Conservation (phyloP, 2,329 filamentous ascomycete species). For the Cercospora beticola region DNA sequence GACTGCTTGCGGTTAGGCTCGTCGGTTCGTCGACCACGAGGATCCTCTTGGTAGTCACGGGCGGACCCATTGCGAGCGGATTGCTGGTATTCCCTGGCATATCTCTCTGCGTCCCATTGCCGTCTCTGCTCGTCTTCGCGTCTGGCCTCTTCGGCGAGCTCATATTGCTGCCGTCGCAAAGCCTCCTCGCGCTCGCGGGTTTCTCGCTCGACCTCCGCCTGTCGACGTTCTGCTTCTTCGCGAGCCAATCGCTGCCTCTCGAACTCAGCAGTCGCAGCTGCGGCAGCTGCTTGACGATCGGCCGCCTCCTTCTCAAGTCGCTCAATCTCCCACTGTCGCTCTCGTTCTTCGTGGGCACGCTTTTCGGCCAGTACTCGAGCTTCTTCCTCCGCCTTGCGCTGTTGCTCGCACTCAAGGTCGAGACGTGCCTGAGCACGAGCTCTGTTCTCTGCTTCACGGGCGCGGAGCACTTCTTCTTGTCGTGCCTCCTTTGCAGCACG, state of each 20-base stretch:
- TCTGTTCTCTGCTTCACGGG: conserved; percentile 33
- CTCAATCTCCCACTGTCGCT: conserved; percentile 23
- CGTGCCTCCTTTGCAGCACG: conserved; percentile 30
- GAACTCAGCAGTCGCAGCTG: conserved; percentile 20
- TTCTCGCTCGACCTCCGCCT: conserved; percentile 25
- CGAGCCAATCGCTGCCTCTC: conserved; percentile 21
- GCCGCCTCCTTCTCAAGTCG: conserved; percentile 29
- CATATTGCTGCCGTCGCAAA: conserved; percentile 32
- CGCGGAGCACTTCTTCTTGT: conserved; percentile 30
- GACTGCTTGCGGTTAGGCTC: conserved; percentile 25
- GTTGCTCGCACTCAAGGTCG: conserved; percentile 14
- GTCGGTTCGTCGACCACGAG: conserved; percentile 14
- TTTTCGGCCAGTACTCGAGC: conserved; percentile 19
- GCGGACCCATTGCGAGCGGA: not conserved
- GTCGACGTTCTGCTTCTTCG: conserved; percentile 25
- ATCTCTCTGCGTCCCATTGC: conserved; percentile 23
- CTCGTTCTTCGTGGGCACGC: conserved; percentile 23
- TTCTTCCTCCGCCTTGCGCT: conserved; percentile 26
- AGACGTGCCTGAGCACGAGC: conserved; percentile 22
- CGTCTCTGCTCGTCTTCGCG: conserved; percentile 22
- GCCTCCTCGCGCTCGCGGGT: conserved; percentile 32
- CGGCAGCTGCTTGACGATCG: conserved; percentile 23
- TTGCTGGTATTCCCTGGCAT: conserved; percentile 15
- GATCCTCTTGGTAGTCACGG: not conserved
- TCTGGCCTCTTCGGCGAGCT: conserved; percentile 24